Evolutionary conservation across 2,329 filamentous ascomycete species (phyloP).

Genomic region (Paraphaeosphaeria sporulosa): DNA sequence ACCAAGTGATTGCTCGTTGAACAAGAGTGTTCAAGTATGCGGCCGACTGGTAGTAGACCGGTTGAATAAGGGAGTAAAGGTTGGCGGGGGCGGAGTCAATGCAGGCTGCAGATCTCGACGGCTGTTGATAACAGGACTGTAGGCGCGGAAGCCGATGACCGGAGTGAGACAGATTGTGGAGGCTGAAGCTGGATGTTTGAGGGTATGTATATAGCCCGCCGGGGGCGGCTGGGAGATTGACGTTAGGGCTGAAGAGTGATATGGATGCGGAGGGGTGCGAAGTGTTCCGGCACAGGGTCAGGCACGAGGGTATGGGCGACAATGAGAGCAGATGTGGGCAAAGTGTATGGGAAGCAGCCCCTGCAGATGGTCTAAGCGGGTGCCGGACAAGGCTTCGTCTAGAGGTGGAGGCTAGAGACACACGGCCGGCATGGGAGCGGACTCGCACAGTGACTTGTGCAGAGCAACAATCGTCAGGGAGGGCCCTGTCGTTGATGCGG

Average conservation of each 20-base stretch:
- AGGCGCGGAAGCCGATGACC: conserved; percentile 42
- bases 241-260: conserved; percentile 37
- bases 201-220: conserved; percentile 48
- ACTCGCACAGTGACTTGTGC: conserved; percentile 47
- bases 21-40: conserved; percentile 20
- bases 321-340: conserved; percentile 43
- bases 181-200: conserved; percentile 41
- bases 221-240: conserved; percentile 41
- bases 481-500: conserved; percentile 38
- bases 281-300: conserved; percentile 31
- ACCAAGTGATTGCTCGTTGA: conserved; percentile 17
- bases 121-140: conserved; percentile 41
- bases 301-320: conserved; percentile 35
- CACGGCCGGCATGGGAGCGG: conserved; percentile 40
- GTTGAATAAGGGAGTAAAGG: conserved; percentile 20
- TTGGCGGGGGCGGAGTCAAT: conserved; percentile 40
- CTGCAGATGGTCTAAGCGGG: conserved; percentile 46
- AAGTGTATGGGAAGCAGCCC: conserved; percentile 44
- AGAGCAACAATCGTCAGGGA: conserved; percentile 40
- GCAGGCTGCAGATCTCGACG: conserved; percentile 41
- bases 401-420: conserved; percentile 38
- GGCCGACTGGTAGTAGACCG: conserved; percentile 22
- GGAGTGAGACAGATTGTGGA: conserved; percentile 32
- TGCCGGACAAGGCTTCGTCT: conserved; percentile 47
- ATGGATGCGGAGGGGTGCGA: conserved; percentile 36